A percentile compares a stretch with the other conserved stretches of the same genome.
Evolutionary conservation across 495 filamentous ascomycete genomes (phyloP).

Genomic region (Tuber aestivum): DNA sequence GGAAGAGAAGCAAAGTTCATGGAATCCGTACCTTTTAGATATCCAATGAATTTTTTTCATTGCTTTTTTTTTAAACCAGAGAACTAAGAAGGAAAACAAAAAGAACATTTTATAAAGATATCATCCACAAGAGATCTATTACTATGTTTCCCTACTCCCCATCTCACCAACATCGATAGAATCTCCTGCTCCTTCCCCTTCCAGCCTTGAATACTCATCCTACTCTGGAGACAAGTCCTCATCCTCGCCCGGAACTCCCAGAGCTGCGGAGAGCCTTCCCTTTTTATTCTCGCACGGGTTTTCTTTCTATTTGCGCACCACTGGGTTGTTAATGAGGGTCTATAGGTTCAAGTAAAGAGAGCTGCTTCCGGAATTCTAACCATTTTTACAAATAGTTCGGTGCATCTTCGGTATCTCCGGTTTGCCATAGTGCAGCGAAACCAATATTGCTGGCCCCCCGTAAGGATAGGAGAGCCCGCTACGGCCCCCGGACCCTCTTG

Average conservation of each 20-base stretch:
- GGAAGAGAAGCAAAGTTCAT: background rate
- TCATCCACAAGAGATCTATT: constrained; percentile 7
- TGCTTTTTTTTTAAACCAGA: too few species aligned
- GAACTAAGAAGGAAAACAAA: background rate
- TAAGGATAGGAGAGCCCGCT: constrained; percentile 63
- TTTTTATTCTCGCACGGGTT: constrained; percentile 61
- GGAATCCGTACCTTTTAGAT: background rate
- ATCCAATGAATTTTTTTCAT: background rate
- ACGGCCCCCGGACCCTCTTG: constrained; percentile 64
- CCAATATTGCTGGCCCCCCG: constrained; percentile 83
- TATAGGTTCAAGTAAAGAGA: constrained; percentile 89
- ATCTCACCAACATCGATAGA: constrained; percentile 47
- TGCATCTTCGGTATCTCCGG: constrained; percentile 75
- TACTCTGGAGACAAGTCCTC: constrained; percentile 92
- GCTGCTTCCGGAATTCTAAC: constrained; percentile 76
- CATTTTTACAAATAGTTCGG: constrained; percentile 71
- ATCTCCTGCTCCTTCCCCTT: constrained; percentile 55
- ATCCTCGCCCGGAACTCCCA: constrained; percentile 81
- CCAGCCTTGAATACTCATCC: constrained; percentile 79
- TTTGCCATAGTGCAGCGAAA: constrained; percentile 82
- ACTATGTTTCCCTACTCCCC: constrained; percentile 25
- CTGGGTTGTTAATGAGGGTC: constrained; percentile 65
- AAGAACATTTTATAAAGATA: background rate
- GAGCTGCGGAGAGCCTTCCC: constrained; percentile 69
- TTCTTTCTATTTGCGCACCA: constrained; percentile 72